Percentiles rank a stretch among this genome's conserved stretches.
Conservation (phyloP, 2,329 filamentous ascomycete species). For the Diaporthe sp. region DNA sequence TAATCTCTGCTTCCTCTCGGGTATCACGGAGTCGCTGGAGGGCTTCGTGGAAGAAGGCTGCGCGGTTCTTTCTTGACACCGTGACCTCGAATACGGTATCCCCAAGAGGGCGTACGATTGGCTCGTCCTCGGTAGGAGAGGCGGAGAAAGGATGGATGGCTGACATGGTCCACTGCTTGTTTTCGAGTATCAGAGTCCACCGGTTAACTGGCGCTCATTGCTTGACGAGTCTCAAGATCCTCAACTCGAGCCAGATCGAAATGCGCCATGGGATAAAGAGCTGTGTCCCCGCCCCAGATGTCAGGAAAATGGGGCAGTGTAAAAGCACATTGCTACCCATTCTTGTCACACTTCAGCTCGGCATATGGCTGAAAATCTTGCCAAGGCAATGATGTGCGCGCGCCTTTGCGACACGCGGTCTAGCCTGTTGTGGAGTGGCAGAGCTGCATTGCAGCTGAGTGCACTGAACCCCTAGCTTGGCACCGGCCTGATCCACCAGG, state of each 20-base stretch:
- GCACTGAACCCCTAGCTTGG: too few species aligned
- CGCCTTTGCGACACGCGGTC: too few species aligned
- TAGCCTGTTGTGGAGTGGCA: too few species aligned
- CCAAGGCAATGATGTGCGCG: too few species aligned
- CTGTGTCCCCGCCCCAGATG: too few species aligned
- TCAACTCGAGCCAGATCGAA: not conserved
- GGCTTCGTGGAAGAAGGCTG: conserved; percentile 1
- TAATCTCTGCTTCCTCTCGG: conserved; percentile 9
- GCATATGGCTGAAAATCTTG: too few species aligned
- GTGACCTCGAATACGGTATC: conserved; percentile 1
- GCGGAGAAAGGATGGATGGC: conserved; percentile 1
- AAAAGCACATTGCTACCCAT: too few species aligned
- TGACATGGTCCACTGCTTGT: not conserved
- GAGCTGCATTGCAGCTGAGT: too few species aligned
- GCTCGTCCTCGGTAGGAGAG: conserved; percentile 5
- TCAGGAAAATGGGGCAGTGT: too few species aligned
- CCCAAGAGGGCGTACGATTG: not conserved
- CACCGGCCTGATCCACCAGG: too few species aligned
- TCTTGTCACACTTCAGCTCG: too few species aligned
- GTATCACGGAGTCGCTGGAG: conserved; percentile 5
- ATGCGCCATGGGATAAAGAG: too few species aligned
- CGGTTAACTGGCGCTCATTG: not conserved
- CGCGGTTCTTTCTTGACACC: conserved; percentile 11
- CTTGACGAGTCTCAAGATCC: conserved; percentile 12
- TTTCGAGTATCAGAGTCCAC: not conserved